These are phyloP conservation scores for Sporisorium exsertum DNA, from an alignment of 1,284 basidiomycete genomes.

Conservation along the genomic window DNA sequence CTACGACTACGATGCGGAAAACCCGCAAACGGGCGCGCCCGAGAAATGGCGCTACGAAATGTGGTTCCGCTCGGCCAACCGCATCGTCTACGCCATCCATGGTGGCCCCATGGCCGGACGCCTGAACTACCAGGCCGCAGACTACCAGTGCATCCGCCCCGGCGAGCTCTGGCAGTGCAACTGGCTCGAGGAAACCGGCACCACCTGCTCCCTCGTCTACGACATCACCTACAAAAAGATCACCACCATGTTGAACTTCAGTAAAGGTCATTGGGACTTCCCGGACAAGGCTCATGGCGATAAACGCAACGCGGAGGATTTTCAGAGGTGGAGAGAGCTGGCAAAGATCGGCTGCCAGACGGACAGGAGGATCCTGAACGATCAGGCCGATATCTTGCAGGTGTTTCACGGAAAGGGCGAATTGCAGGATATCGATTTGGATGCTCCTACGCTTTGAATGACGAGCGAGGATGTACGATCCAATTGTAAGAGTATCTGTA, in stretches of 20 bases:
- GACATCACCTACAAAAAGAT: conserved; percentile 62
- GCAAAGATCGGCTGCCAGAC: conserved; percentile 63
- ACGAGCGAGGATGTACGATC: too few species aligned
- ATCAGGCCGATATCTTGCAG: conserved; percentile 66
- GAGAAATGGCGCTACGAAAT: conserved; percentile 66
- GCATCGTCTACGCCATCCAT: conserved; percentile 67
- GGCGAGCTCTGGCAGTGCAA: conserved; percentile 60
- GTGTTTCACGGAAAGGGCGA: conserved; percentile 60
- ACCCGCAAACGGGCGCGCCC: conserved; percentile 47
- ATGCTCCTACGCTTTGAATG: conserved; percentile 48
- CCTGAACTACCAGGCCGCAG: conserved; percentile 66
- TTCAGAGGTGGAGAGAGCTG: conserved; percentile 65
- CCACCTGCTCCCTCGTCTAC: conserved; percentile 64
- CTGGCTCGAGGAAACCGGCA: conserved; percentile 69
- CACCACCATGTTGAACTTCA: conserved; percentile 67
- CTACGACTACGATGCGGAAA: conserved; percentile 56
- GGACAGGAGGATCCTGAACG: conserved; percentile 61
- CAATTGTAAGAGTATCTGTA: neutral
- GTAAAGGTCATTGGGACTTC: conserved; percentile 66
- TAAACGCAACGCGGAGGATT: conserved; percentile 66
- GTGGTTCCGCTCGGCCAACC: conserved; percentile 63
- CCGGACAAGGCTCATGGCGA: conserved; percentile 65
- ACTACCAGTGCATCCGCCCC: conserved; percentile 64
- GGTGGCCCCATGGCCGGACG: conserved; percentile 66
- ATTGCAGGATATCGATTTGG: conserved; percentile 61